Conservation (phyloP, 2,329 filamentous ascomycete species). For the Sarocladium strictum region DNA sequence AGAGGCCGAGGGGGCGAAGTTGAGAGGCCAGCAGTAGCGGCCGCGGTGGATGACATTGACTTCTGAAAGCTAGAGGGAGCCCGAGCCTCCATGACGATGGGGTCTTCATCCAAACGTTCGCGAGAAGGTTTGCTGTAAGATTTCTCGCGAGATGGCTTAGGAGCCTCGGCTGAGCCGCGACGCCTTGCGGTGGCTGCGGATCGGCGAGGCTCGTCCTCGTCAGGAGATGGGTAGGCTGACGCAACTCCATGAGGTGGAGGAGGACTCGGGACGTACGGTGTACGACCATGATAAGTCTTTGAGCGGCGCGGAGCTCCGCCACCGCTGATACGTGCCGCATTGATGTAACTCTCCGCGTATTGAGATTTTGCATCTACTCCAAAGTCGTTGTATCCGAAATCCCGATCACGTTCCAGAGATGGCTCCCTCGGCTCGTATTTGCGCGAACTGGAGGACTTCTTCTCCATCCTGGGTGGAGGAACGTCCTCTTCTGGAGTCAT, state of each 20-base stretch:
- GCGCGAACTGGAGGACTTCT: slow-evolving; percentile 27
- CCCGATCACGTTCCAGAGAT: slow-evolving; percentile 23
- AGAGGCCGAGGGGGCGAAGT: slow-evolving; percentile 28
- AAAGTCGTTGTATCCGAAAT: slow-evolving; percentile 1
- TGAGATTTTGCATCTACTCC: slow-evolving; percentile 7
- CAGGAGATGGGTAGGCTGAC: slow-evolving; percentile 22
- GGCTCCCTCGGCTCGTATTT: slow-evolving; percentile 21
- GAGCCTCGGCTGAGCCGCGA: slow-evolving; percentile 25
- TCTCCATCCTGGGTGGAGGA: slow-evolving; percentile 26
- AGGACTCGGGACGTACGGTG: slow-evolving; percentile 5
- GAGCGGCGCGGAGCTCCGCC: slow-evolving; percentile 15
- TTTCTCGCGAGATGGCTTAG: slow-evolving; percentile 20
- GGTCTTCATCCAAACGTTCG: slow-evolving; percentile 25
- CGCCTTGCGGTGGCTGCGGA: slow-evolving; percentile 23
- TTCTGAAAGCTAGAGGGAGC: slow-evolving; percentile 14
- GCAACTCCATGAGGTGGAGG: slow-evolving; percentile 15
- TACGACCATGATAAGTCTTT: slow-evolving; percentile 17
- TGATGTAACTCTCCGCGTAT: slow-evolving; percentile 24
- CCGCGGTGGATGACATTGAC: background rate
- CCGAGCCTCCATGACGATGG: slow-evolving; percentile 21
- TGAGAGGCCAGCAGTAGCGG: slow-evolving; percentile 15
- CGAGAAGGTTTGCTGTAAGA: slow-evolving; percentile 24
- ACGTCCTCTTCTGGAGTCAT: slow-evolving; percentile 19
- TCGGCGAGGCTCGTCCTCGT: slow-evolving; percentile 26
- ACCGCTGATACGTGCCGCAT: slow-evolving; percentile 23